Base-by-base conservation (phyloP, 768 basidiomycete species). In the Tephrocybe sp. region DNA sequence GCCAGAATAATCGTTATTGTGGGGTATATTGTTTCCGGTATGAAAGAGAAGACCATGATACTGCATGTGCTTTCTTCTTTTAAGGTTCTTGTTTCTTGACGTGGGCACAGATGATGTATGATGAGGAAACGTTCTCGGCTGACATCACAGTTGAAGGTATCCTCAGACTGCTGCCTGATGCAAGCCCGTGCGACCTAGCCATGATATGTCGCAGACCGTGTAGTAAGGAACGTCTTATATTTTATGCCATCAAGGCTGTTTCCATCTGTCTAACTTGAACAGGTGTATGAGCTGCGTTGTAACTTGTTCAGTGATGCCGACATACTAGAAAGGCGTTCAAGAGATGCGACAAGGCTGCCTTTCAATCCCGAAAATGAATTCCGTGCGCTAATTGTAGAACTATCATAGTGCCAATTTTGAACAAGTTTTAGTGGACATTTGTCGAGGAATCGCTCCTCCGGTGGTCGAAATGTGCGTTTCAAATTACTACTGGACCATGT, bases 141-240 rank as follows among this genome's bases (percentile, higher is more conserved):
- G 32, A 54, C 4, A 58, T 59, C 3, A 53, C 61, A 1, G 61
- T 80, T 1, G 41, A 58, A 12, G 69, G 69, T 31, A 51, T 78
- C 0, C 60, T 83, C 9, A 68, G 67, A 12, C 57, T 78, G 23
- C 60, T 68, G 10, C 78, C 82, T 7, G 74, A 82, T 48, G 52
- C 72, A 17, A 55, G 61, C 14, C 80, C 81, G 0, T 84, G 83
- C 53, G 68, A 78, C 53, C 53, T 83, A 22, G 74, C 80, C 16
- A 53, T 65, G 1, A 70, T 83, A 26, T 76, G 75, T 41, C 67
- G 72, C 10, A 76, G 70, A 51, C 68, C 72, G 9, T 84, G 82
- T 50, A 62, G 64, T 23, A 71, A 82, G 65, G 57, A 33, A 46
- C 13, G 44, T n/a, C 7, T 13, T 48, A 5, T 32, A 5, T 34